Percentiles rank a stretch among this genome's conserved stretches.
Conservation (phyloP, 345 rosid species). For the Camelina hispida region DNA sequence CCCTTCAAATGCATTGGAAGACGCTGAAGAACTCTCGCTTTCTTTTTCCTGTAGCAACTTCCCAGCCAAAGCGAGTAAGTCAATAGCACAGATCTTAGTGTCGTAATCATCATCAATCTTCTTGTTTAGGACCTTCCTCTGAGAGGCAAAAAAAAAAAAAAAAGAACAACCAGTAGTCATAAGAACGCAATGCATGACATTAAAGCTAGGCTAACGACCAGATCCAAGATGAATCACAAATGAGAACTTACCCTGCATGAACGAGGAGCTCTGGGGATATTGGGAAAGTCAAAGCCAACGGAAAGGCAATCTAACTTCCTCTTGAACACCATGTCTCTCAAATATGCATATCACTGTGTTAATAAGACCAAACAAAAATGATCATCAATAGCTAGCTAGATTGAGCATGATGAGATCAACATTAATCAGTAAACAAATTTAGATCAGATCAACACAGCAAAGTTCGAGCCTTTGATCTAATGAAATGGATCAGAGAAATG, state of each 20-base stretch:
- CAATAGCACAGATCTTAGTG: constrained; percentile 68
- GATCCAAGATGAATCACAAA: constrained; percentile 12
- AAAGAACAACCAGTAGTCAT: not conserved
- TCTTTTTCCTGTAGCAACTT: constrained; percentile 83
- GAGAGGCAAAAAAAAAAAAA: constrained; percentile 5
- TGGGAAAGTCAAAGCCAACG: constrained; percentile 61
- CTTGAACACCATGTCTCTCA: constrained; percentile 81
- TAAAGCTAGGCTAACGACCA: constrained; percentile 15
- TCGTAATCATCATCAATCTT: constrained; percentile 55
- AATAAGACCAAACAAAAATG: not conserved
- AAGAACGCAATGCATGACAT: not conserved
- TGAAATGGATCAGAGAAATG: constrained; percentile 12
- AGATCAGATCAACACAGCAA: constrained; percentile 34
- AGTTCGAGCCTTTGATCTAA: not conserved
- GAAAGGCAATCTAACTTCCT: constrained; percentile 68
- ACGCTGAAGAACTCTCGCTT: constrained; percentile 78
- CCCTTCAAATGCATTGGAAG: constrained; percentile 74
- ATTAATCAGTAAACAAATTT: constrained; percentile 1
- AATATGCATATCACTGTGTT: constrained; percentile 46
- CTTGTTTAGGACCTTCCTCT: constrained; percentile 59
- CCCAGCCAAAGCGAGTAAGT: constrained; percentile 91
- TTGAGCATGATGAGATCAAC: constrained; percentile 1
- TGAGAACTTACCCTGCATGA: constrained; percentile 68
- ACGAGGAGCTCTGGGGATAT: constrained; percentile 84
- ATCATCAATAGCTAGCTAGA: constrained; percentile 24